Conservation (phyloP, 345 rosid genomes). For the Rhodamnia argentea region DNA sequence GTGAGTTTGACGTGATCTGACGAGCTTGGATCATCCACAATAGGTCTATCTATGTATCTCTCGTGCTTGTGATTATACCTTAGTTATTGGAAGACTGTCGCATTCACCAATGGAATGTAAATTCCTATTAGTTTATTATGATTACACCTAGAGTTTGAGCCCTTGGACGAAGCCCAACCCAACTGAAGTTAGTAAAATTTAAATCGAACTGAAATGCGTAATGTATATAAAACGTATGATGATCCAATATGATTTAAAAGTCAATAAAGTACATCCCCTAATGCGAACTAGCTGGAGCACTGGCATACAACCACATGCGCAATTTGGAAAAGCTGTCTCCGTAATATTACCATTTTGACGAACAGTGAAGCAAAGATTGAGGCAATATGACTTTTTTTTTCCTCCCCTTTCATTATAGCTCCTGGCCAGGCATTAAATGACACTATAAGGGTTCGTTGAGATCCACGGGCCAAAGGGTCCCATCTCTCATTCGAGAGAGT, state of each 20-base stretch:
- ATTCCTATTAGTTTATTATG: neutral
- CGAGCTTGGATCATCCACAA: neutral
- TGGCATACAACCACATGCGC: neutral
- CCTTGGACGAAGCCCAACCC: neutral
- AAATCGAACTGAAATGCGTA: neutral
- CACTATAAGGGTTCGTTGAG: neutral
- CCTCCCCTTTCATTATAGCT: neutral
- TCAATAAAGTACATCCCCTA: neutral
- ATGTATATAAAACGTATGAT: neutral
- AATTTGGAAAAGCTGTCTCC: neutral
- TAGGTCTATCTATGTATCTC: neutral
- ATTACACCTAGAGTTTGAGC: fast-evolving
- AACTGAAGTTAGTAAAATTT: neutral
- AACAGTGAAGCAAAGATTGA: neutral
- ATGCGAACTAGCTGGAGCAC: neutral
- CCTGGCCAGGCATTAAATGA: neutral
- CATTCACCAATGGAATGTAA: neutral
- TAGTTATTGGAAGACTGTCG: neutral
- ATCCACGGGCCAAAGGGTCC: neutral
- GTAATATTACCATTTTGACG: neutral
- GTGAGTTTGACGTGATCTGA: neutral
- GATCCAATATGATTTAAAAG: neutral
- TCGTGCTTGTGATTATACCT: neutral
- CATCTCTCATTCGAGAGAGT: neutral
- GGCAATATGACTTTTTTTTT: neutral